Evolutionary conservation across 768 basidiomycete species (phyloP), one percentile per base, ranked within the genome.

Genomic region (Tylopilus sp.): DNA sequence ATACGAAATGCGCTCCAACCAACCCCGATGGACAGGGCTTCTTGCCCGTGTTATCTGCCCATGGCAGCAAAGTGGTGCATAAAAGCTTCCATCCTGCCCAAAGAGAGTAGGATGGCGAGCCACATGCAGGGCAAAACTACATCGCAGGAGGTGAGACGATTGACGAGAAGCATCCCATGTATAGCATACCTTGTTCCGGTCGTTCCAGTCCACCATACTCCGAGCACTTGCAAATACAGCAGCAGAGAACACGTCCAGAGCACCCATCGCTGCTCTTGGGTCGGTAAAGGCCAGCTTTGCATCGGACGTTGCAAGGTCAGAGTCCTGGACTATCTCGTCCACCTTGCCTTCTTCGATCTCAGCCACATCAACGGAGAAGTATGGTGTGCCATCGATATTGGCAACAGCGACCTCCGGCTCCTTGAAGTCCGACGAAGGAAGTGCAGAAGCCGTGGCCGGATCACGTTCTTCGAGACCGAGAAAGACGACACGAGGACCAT

Each of bases 71-170:
- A 0, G 88, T 79, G 6, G 79, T 73, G 67, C 95, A 99, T 4
- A 80, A 78, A 2, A 94, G 71, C 70, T 99, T 99, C 95, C 94
- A 99, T 0, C 95, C 95, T 4, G 83, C 93, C 95, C 95, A 98
- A 58, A 91, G 75, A 0, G 91, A 88, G 61, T 91, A 89, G 0
- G 84, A 80, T 2, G 79, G 78, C 0, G 85, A 80, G 4, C 94
- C 93, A 66, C 95, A 98, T 0, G 81, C 85, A 0, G 95, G 79
- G 64, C 95, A 98, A 67, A 91, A 95, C 91, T 94, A 54, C 5
- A n/a, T 15, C 43, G 18, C 36, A 21, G 2, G 18, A 43, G 36
- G 33, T 51, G 33, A 52, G 50, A 8, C 5, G 40, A 42, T 31
- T 18, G 3, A 4, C 40, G 39, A 40, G 35, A 48, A 2, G 22